These are phyloP conservation scores for Cynara cardunculus DNA, from an alignment of 129 eudicot species.

Conservation along the genomic window DNA sequence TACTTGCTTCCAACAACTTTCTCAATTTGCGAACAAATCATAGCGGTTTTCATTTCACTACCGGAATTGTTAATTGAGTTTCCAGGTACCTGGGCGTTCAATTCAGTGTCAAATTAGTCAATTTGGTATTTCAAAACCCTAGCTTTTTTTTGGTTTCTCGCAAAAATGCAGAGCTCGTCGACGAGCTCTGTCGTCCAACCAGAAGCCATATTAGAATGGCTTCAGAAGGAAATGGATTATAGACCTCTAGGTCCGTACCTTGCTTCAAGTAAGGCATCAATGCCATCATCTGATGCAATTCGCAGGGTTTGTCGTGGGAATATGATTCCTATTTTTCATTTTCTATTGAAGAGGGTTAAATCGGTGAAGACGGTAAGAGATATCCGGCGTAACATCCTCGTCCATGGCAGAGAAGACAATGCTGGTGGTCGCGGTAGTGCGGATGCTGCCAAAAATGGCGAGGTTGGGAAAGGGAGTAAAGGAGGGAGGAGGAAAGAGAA, in stretches of 20 bases:
- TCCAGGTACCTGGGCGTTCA: background rate
- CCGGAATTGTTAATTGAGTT: background rate
- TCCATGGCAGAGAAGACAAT: constrained; percentile 54
- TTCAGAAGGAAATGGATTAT: constrained; percentile 79
- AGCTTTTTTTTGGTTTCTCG: constrained; percentile 8
- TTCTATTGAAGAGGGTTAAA: constrained; percentile 64
- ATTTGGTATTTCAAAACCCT: constrained; percentile 8
- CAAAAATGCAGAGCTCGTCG: constrained; percentile 55
- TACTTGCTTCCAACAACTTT: constrained; percentile 2
- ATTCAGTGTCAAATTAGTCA: constrained; percentile 10
- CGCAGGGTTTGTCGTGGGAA: constrained; percentile 84
- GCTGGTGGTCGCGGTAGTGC: background rate
- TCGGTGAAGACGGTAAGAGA: constrained; percentile 78
- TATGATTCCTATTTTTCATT: constrained; percentile 89
- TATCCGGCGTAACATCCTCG: constrained; percentile 72
- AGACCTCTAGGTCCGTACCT: constrained; percentile 63
- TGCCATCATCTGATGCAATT: constrained; percentile 62
- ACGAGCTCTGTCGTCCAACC: constrained; percentile 58
- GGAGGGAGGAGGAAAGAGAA: constrained; percentile 54
- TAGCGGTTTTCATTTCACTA: background rate
- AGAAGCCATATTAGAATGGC: constrained; percentile 81
- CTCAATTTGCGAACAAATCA: background rate
- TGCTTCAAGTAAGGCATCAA: constrained; percentile 41
- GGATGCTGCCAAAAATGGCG: background rate
- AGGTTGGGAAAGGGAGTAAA: constrained; percentile 18